Evolutionary conservation across 1,139 yeast species (phyloP), one percentile per base, ranked within the genome.

Genomic region (Suhomyces atakaporum): DNA sequence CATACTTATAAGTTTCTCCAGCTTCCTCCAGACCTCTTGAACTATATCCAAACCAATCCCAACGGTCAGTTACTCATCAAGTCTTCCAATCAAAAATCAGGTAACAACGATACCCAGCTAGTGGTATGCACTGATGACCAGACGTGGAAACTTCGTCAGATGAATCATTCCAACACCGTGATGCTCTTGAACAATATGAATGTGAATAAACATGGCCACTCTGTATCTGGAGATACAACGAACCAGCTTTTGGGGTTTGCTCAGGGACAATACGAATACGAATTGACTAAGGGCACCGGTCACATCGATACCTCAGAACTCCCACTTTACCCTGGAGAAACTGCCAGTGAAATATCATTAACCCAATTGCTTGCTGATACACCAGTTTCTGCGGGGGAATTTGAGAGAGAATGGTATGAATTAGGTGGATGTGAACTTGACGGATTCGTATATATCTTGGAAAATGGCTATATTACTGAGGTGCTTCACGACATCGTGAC

Each of bases 141-240:
- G 37, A 84, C 95, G 0, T 88, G 79, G 75, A 69, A 69, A 37
- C 54, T 89, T 14, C 72, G 90, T 31, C 90, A 84, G 50, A 82
- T 86, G 69, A 86, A 87, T 55, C 97, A 90, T 58, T 85, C 96
- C 7, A 89, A 90, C 56, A 76, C 94, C 1, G 81, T 85, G 9
- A 58, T 88, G 48, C 49, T 89, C 22, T 60, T 79, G 56, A 62
- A 68, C 22, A 60, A 66, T 33, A 43, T 54, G 50, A 47, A 49
- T n/a, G 37, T 50, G 23, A 56, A 54, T 35, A 30, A 33, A 13
- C 34, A 36, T 7, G 41, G 36, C 12, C 46, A 44, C 12, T 25
- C 29, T 3, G 30, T 43, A 6, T 26, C 25, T 4, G 24, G 20
- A 5, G 31, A 38, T n/a, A 21, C 35, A 11, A 20, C 37, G 26